These are phyloP conservation scores for Friedmanniomyces simplex DNA, from an alignment of 495 filamentous ascomycete genomes.

Conservation along the genomic window DNA sequence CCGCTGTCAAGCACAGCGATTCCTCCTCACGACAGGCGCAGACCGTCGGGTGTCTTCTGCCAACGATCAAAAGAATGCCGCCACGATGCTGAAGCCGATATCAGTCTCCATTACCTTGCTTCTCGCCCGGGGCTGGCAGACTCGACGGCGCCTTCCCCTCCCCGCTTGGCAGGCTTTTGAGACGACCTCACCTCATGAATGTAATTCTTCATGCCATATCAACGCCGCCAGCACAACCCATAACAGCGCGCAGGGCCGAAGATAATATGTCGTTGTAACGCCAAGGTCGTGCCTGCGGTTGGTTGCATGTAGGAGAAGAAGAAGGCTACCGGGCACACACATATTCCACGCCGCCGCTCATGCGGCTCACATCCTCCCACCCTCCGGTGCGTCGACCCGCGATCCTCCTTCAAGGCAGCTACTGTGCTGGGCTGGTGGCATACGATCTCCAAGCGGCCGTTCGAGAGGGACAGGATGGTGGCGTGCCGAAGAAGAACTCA, in stretches of 20 bases:
- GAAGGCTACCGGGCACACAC: no score
- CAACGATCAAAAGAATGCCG: background rate
- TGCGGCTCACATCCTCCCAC: no score
- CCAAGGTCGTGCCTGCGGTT: background rate
- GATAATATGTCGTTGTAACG: background rate
- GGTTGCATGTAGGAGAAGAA: background rate
- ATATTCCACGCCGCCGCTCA: no score
- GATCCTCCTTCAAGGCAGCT: no score
- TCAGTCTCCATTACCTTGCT: background rate
- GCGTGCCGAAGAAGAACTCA: no score
- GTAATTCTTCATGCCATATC: background rate
- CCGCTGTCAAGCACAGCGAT: background rate
- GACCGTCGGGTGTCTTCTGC: background rate
- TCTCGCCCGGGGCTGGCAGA: background rate
- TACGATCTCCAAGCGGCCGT: no score
- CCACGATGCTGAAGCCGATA: background rate
- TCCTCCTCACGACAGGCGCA: background rate
- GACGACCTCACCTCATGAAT: background rate
- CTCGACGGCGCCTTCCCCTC: background rate
- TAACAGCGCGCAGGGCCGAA: background rate
- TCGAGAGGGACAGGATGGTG: no score
- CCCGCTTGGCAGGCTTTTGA: background rate
- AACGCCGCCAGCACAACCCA: background rate
- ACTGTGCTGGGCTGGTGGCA: no score
- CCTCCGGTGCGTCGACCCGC: no score